These are phyloP conservation scores for Collybia sp. DNA, from an alignment of 768 basidiomycete species.

Conservation along the genomic window DNA sequence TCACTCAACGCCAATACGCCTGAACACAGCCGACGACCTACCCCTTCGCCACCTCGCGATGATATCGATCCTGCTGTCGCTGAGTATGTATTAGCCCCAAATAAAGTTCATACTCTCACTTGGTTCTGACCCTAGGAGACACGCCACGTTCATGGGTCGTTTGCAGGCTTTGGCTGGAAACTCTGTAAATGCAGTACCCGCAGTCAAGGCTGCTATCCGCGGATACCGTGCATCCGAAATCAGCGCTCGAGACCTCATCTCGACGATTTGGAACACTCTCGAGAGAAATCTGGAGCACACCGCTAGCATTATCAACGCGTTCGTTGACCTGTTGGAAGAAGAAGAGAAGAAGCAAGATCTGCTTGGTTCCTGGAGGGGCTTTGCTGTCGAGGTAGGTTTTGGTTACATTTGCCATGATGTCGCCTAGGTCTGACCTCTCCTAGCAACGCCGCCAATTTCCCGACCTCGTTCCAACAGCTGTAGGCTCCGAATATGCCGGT, in stretches of 20 bases:
- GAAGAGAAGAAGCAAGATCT: constrained; percentile 80
- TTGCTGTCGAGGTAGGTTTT: constrained; percentile 68
- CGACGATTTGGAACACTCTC: constrained; percentile 75
- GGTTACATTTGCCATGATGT: not conserved
- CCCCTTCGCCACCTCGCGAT: constrained; percentile 34
- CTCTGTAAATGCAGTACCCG: constrained; percentile 51
- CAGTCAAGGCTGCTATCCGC: constrained; percentile 71
- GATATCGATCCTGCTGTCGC: constrained; percentile 50
- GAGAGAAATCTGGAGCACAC: constrained; percentile 60
- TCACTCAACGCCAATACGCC: constrained; percentile 15
- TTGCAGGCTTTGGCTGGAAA: constrained; percentile 57
- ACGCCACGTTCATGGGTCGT: constrained; percentile 59
- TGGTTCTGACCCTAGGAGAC: constrained; percentile 41
- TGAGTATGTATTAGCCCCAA: constrained; percentile 38
- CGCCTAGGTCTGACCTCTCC: constrained; percentile 1
- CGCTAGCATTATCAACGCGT: constrained; percentile 63
- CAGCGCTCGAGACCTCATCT: constrained; percentile 79
- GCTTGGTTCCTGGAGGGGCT: constrained; percentile 75
- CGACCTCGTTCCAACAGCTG: constrained; percentile 54
- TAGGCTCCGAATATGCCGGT: constrained; percentile 68
- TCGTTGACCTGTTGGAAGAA: constrained; percentile 78
- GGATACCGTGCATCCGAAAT: constrained; percentile 76
- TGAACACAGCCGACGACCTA: constrained; percentile 18
- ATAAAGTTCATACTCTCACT: not conserved
- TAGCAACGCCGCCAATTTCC: constrained; percentile 88